A percentile compares a stretch with the other conserved stretches of the same genome.
Evolutionary conservation across 2,329 filamentous ascomycete species (phyloP).

Genomic region (Diaporthe humulicola): DNA sequence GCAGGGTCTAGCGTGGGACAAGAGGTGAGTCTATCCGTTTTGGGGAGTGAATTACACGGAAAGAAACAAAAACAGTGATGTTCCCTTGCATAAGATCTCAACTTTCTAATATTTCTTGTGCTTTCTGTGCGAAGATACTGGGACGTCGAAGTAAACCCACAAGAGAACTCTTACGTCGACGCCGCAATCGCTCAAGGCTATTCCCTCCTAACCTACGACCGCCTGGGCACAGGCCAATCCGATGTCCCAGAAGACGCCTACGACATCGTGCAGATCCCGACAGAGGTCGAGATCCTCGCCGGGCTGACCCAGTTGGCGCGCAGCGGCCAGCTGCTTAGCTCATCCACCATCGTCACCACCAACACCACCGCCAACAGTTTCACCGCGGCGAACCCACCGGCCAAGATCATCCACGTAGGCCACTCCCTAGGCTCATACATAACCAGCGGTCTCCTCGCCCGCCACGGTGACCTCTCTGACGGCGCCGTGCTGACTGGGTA

Average conservation of each 20-base stretch:
- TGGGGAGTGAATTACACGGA: background rate
- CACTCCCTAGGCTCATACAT: conserved; percentile 45
- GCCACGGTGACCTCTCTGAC: conserved; percentile 50
- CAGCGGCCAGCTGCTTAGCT: conserved; percentile 48
- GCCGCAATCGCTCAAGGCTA: conserved; percentile 52
- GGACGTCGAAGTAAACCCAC: conserved; percentile 48
- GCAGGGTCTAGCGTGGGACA: conserved; percentile 56
- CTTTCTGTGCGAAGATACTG: conserved; percentile 47
- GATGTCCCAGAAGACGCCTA: conserved; percentile 53
- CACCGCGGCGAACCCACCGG: conserved; percentile 43
- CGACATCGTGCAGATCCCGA: conserved; percentile 53
- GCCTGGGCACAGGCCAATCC: conserved; percentile 53
- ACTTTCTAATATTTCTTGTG: background rate
- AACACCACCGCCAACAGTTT: conserved; percentile 40
- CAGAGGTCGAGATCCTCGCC: conserved; percentile 55
- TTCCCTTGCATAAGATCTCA: background rate
- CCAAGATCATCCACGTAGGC: conserved; percentile 48
- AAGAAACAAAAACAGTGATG: background rate
- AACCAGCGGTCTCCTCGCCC: conserved; percentile 17
- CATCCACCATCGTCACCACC: conserved; percentile 40
- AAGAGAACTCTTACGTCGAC: conserved; percentile 53
- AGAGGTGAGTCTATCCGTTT: conserved; percentile 57
- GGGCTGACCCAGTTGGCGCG: conserved; percentile 53
- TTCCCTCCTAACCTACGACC: conserved; percentile 55
- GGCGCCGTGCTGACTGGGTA: conserved; percentile 56